These are phyloP conservation scores for Neckera pumila DNA, from an alignment of 225 moss, liverwort and hornwort species.

Conservation along the genomic window DNA sequence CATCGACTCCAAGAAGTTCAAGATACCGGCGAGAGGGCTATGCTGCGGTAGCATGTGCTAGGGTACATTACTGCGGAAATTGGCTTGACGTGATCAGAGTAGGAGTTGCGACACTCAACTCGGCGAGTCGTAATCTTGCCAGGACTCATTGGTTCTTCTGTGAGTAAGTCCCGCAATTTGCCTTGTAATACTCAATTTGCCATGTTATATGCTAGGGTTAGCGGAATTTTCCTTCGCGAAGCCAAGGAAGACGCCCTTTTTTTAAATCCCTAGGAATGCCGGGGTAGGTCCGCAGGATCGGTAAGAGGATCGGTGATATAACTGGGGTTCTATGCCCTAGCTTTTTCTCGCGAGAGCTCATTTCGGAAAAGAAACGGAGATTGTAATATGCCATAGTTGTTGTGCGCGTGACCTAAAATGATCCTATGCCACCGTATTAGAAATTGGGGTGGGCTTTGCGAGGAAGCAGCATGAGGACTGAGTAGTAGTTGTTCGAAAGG, in stretches of 20 bases:
- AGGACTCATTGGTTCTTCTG: neutral
- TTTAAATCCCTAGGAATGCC: neutral
- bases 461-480: neutral
- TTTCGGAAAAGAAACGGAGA: neutral
- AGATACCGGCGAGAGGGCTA: constrained; percentile 7
- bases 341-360: neutral
- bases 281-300: constrained; percentile 5
- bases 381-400: neutral
- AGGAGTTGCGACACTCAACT: neutral
- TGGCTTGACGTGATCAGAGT: neutral
- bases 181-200: neutral
- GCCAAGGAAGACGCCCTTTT: neutral
- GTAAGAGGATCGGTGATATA: neutral
- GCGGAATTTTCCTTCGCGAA: neutral
- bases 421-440: neutral
- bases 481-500: neutral
- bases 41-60: constrained; percentile 3
- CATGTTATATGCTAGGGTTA: neutral
- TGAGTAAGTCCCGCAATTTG: constrained; percentile 5
- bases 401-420: neutral
- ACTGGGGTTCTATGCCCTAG: neutral
- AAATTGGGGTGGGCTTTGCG: neutral
- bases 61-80: constrained; percentile 20
- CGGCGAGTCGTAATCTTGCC: neutral
- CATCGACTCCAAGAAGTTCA: constrained; percentile 24